Percentiles rank a stretch among this genome's conserved stretches.
phyloP scores from a whole-genome alignment of 1,284 basidiomycete species.

The Microbotryum scabiosae region DNA sequence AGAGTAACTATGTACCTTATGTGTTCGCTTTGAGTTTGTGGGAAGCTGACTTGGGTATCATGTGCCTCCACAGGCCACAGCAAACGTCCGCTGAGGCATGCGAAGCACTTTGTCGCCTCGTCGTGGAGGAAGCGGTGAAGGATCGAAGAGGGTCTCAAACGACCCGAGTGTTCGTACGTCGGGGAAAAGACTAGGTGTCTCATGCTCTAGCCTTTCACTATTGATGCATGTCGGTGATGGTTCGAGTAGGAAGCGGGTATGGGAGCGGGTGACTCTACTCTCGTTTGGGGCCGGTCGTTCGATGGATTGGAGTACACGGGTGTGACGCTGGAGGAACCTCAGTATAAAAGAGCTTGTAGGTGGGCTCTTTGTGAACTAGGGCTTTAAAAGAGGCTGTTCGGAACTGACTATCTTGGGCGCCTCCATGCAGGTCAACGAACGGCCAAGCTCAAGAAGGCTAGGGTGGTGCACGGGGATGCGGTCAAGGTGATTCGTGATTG shows the following conservation, averaged over 20 bases:
- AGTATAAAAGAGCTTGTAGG: slow-evolving; percentile 1
- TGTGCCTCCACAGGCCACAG: neutral
- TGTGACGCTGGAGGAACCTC: no score
- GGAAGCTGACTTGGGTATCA: neutral
- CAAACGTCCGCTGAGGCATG: slow-evolving; percentile 5
- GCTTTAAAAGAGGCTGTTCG: no score
- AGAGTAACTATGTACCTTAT: neutral
- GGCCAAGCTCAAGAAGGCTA: neutral
- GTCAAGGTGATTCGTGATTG: neutral
- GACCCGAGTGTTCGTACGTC: no score
- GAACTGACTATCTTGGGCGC: neutral
- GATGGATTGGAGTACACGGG: no score
- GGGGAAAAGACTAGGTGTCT: no score
- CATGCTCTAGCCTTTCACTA: no score
- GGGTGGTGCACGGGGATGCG: slow-evolving; percentile 8
- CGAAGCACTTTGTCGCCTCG: slow-evolving; percentile 8
- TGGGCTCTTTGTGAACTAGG: neutral
- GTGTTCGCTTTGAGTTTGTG: no score
- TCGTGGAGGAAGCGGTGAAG: slow-evolving; percentile 3
- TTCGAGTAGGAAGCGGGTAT: no score
- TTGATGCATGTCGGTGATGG: no score
- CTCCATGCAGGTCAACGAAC: slow-evolving; percentile 2
- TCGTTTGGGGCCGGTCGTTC: no score
- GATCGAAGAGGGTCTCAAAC: neutral
- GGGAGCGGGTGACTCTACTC: no score